A percentile compares a stretch with the other conserved stretches of the same genome.
Conservation (phyloP, 768 basidiomycete species). For the Favolaschia claudopus region DNA sequence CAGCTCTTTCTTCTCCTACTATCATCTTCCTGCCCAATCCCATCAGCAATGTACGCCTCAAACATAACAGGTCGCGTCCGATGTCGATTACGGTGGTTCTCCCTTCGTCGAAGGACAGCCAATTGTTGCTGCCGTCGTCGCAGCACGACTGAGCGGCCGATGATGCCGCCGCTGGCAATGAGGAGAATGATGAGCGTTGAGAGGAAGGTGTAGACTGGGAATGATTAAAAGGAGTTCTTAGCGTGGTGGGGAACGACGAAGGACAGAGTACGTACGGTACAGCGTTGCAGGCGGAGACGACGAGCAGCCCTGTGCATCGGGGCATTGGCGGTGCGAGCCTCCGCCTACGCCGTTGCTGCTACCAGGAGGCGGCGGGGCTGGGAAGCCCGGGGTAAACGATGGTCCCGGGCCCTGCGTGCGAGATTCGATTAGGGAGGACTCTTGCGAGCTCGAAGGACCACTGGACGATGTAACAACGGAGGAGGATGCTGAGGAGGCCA, state of each 20-base stretch:
- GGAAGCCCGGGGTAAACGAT: no score
- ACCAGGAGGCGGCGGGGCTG: no score
- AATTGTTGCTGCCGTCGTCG: slow-evolving; percentile 48
- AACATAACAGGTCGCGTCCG: slow-evolving; percentile 2
- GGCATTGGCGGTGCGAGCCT: background rate
- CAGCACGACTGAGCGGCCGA: slow-evolving; percentile 48
- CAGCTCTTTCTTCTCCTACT: no score
- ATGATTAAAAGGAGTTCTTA: background rate
- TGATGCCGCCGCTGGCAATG: slow-evolving; percentile 49
- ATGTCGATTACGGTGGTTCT: background rate
- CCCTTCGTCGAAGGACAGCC: slow-evolving; percentile 4
- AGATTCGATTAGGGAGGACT: no score
- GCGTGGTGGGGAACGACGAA: background rate
- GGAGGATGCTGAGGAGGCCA: no score
- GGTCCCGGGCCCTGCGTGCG: no score
- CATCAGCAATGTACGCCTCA: background rate
- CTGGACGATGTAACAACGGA: no score
- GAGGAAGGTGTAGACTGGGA: slow-evolving; percentile 34
- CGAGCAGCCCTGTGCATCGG: background rate
- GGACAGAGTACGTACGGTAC: slow-evolving; percentile 1
- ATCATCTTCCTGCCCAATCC: background rate
- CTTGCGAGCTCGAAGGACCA: no score
- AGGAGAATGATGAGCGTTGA: slow-evolving; percentile 55
- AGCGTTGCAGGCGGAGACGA: slow-evolving; percentile 7
- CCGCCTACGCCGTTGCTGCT: no score